Evolutionary conservation across 371 early-diverging fungal genomes (phyloP), one percentile per base, ranked within the genome.

Genomic region (Nosema bombycis): DNA sequence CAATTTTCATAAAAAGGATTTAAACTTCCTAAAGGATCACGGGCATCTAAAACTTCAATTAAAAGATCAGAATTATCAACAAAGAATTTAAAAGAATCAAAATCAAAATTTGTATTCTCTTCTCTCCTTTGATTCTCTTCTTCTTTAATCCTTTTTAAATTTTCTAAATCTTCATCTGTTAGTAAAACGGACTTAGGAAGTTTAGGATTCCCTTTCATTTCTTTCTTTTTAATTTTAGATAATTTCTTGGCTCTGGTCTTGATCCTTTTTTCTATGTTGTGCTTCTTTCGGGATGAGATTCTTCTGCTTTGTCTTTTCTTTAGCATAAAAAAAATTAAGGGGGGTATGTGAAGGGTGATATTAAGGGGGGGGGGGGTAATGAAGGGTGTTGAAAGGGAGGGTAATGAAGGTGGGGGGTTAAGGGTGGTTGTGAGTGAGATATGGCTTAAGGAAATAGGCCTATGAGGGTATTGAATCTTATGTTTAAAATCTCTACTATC

Each of bases 251-350:
- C 69, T 69, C 37, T 34, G 21, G 38, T 69, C 26, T 38, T 46
- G 14, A 69, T 54, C 30, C 46, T 69, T 54, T 69, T 69, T 28
- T 21, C 46, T 46, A 69, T 69, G 12, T 69, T 69, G 26, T 69
- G 33, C 37, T 69, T 69, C 33, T 69, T 69, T 6, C 69, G 3
- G 14, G 69, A 36, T 46, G 38, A 36, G 4, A 69, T 15, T 69
- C 69, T n/a, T 54, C 37, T 69, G 37, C 69, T 69, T 30, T 69
- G 33, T 69, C 69, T 69, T 28, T 69, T 69, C 37, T 69, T 69
- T 26, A 33, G 6, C 6, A 69, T 46, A 10, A 10, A n/a, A n/a
- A n/a, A n/a, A n/a, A n/a, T n/a, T n/a, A n/a, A n/a, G n/a, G n/a
- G n/a, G n/a, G n/a, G n/a, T n/a, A n/a, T n/a, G n/a, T n/a, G n/a